Percentiles rank a stretch among this genome's conserved stretches.
phyloP scores from a whole-genome alignment of 768 basidiomycete species.

The Rubroboletus satanas region DNA sequence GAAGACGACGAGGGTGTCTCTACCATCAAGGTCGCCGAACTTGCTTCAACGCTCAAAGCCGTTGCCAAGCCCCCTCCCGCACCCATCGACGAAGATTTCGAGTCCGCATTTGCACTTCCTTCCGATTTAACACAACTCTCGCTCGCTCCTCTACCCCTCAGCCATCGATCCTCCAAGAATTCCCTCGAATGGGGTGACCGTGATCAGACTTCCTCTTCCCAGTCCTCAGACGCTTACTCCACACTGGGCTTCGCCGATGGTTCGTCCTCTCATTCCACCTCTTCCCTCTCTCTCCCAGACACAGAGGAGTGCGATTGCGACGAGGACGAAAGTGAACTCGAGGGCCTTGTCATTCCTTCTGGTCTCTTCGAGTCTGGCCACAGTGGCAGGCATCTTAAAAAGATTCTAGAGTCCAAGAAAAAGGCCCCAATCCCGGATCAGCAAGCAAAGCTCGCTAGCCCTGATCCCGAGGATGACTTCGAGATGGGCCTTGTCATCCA shows the following conservation, averaged over 20 bases:
- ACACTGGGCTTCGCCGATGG: constrained; percentile 71
- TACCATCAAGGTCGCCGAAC: constrained; percentile 70
- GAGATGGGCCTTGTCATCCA: constrained; percentile 82
- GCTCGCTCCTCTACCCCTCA: constrained; percentile 71
- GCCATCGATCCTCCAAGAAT: constrained; percentile 75
- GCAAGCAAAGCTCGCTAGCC: constrained; percentile 47
- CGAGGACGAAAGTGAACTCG: constrained; percentile 71
- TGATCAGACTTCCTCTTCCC: constrained; percentile 76
- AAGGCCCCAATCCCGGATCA: constrained; percentile 53
- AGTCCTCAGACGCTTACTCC: constrained; percentile 86
- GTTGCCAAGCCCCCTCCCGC: constrained; percentile 33
- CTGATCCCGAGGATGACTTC: constrained; percentile 80
- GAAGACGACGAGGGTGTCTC: constrained; percentile 81
- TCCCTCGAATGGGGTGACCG: constrained; percentile 86
- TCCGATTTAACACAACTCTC: constrained; percentile 78
- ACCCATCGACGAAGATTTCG: constrained; percentile 68
- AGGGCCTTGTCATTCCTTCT: constrained; percentile 75
- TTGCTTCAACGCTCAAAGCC: constrained; percentile 37
- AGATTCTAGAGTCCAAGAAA: constrained; percentile 53
- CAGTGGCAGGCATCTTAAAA: constrained; percentile 47
- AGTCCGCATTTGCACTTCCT: constrained; percentile 78
- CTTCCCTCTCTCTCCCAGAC: constrained; percentile 60
- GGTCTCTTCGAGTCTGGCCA: constrained; percentile 72
- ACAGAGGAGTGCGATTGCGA: constrained; percentile 68
- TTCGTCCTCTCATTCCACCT: constrained; percentile 69